Base-by-base conservation (phyloP, 148 eudicot species). In the Selenicereus undatus region DNA sequence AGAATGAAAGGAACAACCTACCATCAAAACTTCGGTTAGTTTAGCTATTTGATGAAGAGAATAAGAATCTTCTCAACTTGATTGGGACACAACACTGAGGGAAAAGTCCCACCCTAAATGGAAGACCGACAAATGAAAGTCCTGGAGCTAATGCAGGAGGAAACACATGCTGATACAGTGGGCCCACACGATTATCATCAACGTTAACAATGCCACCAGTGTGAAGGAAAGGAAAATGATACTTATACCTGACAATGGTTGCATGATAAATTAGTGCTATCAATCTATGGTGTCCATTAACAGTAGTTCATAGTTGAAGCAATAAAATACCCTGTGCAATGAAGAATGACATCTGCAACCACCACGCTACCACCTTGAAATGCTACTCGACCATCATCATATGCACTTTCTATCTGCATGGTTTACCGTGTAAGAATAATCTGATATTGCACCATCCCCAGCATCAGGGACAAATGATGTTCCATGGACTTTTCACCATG, bases 181-280 rank as follows among this genome's bases (percentile, higher is more conserved):
- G 99, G 20, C 95, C 97, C 80, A 96, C 98, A 16, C 95, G 88
- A 83, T 92, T 96, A 82, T 96, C 98, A 76, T 92, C 93, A 52
- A 96, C 95, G 42, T 75, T 85, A 60, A 96, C 90, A 18, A 69
- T 77, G 65, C 86, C 90, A 43, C 86, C 85, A n/a, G 89, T 85
- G 12, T 87, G 87, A 70, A 96, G 98, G 82, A 96, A 96, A 35
- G 99, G 97, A 75, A 94, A 96, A 78, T 91, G 86, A 84, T 82
- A 96, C 85, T 91, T 93, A 88, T 96, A 96, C 87, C 98, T 95
- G 82, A 52, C 80, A 81, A 79, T 52, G 45, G 68, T 75, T 32
- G 74, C 70, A 52, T 51, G 12, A 79, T 26, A 72, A 27, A 5
- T 58, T 73, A 81, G 42, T 35, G 50, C 2, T 42, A 17, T 11